Percentiles rank a stretch among this genome's conserved stretches.
These are phyloP conservation scores for Ceratobasidium sp. DNA, from an alignment of 1,284 basidiomycete genomes.

Conservation along the genomic window DNA sequence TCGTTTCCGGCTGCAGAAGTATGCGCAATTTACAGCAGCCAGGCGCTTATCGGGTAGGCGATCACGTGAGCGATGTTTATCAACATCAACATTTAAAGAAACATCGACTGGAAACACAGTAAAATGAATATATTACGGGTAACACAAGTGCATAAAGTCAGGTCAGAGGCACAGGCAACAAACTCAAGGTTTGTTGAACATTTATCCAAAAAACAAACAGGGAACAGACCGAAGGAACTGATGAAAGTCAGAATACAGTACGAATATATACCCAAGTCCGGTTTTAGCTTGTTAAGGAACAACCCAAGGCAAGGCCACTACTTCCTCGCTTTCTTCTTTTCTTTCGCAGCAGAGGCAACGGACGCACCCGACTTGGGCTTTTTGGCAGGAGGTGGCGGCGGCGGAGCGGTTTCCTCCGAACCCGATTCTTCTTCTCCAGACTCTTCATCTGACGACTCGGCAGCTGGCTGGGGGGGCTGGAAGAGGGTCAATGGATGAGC, in stretches of 20 bases:
- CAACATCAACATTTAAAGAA: background rate
- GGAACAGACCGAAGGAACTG: background rate
- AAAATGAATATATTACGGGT: slow-evolving; percentile 11
- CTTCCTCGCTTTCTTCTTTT: slow-evolving; percentile 40
- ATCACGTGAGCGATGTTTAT: slow-evolving; percentile 31
- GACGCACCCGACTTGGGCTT: slow-evolving; percentile 8
- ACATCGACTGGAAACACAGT: background rate
- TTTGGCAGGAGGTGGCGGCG: slow-evolving; percentile 4
- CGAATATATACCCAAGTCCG: slow-evolving; percentile 33
- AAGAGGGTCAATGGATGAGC: background rate
- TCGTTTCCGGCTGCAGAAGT: slow-evolving; percentile 3
- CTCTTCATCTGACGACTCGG: slow-evolving; percentile 23
- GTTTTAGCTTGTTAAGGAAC: background rate
- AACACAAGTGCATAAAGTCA: slow-evolving; percentile 17
- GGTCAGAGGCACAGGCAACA: background rate
- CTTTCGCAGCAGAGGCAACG: slow-evolving; percentile 3
- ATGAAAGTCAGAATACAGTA: slow-evolving; percentile 33
- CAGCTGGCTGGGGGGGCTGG: slow-evolving; percentile 7
- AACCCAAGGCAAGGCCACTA: background rate
- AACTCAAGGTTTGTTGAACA: background rate
- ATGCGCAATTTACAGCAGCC: slow-evolving; percentile 35
- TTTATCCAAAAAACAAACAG: slow-evolving; percentile 34
- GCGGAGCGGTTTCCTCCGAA: slow-evolving; percentile 1
- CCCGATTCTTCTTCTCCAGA: slow-evolving; percentile 27
- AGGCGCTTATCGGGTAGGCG: slow-evolving; percentile 17